Percentiles rank a stretch among this genome's conserved stretches.
These are phyloP conservation scores for Pseudocercospora pini-densiflorae DNA, from an alignment of 2,329 filamentous ascomycete genomes.

Conservation along the genomic window DNA sequence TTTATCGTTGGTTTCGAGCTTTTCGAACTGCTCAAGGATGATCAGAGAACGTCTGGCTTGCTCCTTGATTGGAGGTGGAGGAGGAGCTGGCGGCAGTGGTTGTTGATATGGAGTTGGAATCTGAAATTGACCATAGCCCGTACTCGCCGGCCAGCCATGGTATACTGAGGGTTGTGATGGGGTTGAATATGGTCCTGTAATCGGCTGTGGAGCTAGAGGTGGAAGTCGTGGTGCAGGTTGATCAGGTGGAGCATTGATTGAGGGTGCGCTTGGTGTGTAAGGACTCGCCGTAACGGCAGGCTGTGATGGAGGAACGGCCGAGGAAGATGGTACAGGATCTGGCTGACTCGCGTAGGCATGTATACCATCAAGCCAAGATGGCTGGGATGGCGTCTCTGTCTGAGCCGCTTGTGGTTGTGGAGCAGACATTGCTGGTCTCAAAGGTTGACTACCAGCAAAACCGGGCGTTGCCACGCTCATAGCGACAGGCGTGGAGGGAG, in stretches of 20 bases:
- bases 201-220: constrained; percentile 21
- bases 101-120: constrained; percentile 28
- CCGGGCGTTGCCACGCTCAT: constrained; percentile 20
- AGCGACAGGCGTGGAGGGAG: background rate
- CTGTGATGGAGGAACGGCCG: constrained; percentile 13
- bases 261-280: constrained; percentile 27
- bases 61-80: constrained; percentile 36
- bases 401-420: constrained; percentile 19
- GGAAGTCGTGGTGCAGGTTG: constrained; percentile 9
- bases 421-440: constrained; percentile 1
- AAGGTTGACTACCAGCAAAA: constrained; percentile 18
- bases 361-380: constrained; percentile 50
- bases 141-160: constrained; percentile 28
- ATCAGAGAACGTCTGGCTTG: constrained; percentile 41
- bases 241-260: constrained; percentile 19
- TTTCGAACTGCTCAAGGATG: constrained; percentile 41
- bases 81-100: constrained; percentile 24
- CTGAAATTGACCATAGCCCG: constrained; percentile 21
- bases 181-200: constrained; percentile 8
- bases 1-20: constrained; percentile 35
- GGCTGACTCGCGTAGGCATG: constrained; percentile 46
- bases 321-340: constrained; percentile 28
- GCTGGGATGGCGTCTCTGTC: constrained; percentile 14
- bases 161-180: constrained; percentile 15
- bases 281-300: constrained; percentile 1